Evolutionary conservation across 495 filamentous ascomycete species (phyloP), one percentile per base, ranked within the genome.

Genomic region (Tuber calosporum): DNA sequence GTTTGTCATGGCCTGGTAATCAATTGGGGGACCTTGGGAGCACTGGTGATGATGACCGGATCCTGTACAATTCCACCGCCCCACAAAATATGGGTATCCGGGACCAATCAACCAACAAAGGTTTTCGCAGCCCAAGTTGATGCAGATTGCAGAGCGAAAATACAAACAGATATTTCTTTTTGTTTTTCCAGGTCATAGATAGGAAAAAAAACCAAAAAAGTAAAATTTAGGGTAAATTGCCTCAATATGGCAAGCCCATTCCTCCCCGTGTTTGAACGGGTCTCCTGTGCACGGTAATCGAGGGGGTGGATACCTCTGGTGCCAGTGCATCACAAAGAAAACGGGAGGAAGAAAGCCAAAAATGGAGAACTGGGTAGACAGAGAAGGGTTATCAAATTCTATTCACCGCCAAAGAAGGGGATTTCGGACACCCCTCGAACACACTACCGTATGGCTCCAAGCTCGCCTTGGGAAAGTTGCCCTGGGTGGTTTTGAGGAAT

Each of bases 1-100:
- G 53, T 62, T 62, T 62, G 53, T 62, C 53, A 62, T 26, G 11
- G 30, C 26, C 53, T 62, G 53, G 53, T 62, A 62, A 62, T 62
- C 53, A 62, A 62, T 62, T 62, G 26, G n/a, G n/a, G 53, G 30
- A 62, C 53, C 26, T 30, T 62, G 53, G 53, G 53, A 34, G 53
- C 11, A 43, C 19, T 43, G 17, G 42, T 43, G 42, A 43, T 43
- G 42, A 17, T 62, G 26, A 62, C 26, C 4, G 15, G 26, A 34
- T 30, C 48, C 53, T 26, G 0, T 34, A 30, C n/a, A n/a, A n/a
- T n/a, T n/a, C 53, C 53, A 62, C 34, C 26, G 53, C 53, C 13
- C 26, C 53, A 34, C 5, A 62, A 19, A 11, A 30, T 17, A 30
- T 7, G 9, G 53, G 13, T 17, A 17, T 6, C 53, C 53, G 26